Percentiles rank a stretch among this genome's conserved stretches.
Conservation (phyloP, 345 rosid species). For the Microthlaspi erraticum region DNA sequence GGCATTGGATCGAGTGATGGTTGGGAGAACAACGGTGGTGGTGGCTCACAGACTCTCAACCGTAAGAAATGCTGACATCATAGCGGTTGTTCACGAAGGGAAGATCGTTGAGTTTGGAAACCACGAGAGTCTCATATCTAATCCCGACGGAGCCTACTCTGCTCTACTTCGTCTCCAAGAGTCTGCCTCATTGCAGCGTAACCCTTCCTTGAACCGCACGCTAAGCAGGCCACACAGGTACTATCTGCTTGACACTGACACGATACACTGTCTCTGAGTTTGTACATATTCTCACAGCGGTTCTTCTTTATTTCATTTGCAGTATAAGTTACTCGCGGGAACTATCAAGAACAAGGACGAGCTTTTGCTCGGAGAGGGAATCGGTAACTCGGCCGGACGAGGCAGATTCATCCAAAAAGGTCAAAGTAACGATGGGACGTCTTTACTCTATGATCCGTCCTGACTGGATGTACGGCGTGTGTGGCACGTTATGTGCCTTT, state of each 20-base stretch:
- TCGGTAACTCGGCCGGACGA: conserved; percentile 58
- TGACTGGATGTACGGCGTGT: conserved; percentile 82
- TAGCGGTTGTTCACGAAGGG: conserved; percentile 81
- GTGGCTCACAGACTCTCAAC: conserved; percentile 97
- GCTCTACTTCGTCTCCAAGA: conserved; percentile 87
- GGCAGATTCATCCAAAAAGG: conserved; percentile 48
- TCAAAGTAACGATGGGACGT: conserved; percentile 58
- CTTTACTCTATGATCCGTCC: conserved; percentile 82
- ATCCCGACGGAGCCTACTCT: conserved; percentile 67
- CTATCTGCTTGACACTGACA: not conserved
- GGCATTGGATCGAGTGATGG: conserved; percentile 92
- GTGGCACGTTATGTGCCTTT: conserved; percentile 72
- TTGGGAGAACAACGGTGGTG: conserved; percentile 88
- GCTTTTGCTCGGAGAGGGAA: conserved; percentile 87
- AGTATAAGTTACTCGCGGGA: conserved; percentile 71
- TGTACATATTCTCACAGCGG: not conserved
- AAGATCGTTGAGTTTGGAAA: conserved; percentile 86
- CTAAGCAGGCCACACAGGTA: conserved; percentile 75
- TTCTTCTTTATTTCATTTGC: not conserved
- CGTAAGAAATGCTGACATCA: conserved; percentile 82
- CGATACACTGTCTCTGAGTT: not conserved
- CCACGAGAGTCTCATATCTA: conserved; percentile 81
- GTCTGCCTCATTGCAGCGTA: conserved; percentile 61
- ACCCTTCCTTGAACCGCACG: conserved; percentile 63
- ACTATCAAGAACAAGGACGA: conserved; percentile 67